phyloP scores from a whole-genome alignment of 352 stramenopile genomes.

The Phytophthora rubi region DNA sequence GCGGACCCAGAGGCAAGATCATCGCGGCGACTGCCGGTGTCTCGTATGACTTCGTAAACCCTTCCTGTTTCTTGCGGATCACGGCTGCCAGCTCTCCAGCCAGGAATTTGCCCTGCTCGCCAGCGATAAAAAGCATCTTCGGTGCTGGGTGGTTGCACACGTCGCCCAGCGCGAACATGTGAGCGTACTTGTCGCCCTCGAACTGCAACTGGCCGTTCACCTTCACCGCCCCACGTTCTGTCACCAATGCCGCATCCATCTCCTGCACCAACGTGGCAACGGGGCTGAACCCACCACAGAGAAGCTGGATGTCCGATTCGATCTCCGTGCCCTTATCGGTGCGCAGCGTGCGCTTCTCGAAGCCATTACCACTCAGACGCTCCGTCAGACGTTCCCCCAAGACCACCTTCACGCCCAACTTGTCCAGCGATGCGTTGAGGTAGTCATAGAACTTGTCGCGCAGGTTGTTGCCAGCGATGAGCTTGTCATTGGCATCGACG shows the following conservation, averaged over 20 bases:
- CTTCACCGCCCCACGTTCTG: conserved; percentile 43
- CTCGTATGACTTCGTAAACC: conserved; percentile 39
- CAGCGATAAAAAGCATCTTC: conserved; percentile 54
- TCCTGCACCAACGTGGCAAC: conserved; percentile 37
- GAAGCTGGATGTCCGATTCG: conserved; percentile 61
- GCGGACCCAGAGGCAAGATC: conserved; percentile 54
- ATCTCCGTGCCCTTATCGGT: conserved; percentile 63
- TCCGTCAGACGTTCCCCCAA: conserved; percentile 56
- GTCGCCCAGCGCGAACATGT: conserved; percentile 68
- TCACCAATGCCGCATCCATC: conserved; percentile 57
- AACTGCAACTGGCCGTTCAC: conserved; percentile 63
- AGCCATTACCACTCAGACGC: conserved; percentile 45
- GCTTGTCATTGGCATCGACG: conserved; percentile 40
- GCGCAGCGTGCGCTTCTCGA: conserved; percentile 47
- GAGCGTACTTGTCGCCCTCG: conserved; percentile 43
- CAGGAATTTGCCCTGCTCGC: conserved; percentile 52
- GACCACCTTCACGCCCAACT: conserved; percentile 60
- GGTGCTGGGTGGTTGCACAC: conserved; percentile 53
- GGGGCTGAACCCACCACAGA: conserved; percentile 51
- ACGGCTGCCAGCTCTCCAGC: conserved; percentile 41
- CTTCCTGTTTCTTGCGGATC: conserved; percentile 27
- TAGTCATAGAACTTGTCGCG: conserved; percentile 54
- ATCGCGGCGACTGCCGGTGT: conserved; percentile 22
- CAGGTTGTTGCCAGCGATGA: conserved; percentile 50
- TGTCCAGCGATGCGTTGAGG: conserved; percentile 32